phyloP scores from a whole-genome alignment of 768 basidiomycete species.

The Coprinopsis strossmayeri region DNA sequence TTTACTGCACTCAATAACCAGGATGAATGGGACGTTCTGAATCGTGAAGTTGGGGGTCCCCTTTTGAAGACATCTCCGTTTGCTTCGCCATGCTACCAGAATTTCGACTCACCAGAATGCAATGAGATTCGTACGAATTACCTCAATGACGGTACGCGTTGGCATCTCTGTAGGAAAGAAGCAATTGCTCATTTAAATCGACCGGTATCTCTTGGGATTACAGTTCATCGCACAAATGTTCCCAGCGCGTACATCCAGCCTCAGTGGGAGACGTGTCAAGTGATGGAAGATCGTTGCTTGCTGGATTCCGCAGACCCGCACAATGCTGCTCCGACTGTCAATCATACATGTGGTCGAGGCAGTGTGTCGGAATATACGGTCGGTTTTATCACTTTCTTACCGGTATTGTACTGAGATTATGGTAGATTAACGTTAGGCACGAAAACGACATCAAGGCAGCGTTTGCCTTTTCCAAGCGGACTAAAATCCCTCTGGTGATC shows the following conservation, averaged over 20 bases:
- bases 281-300: constrained; percentile 36
- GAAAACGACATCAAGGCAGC: constrained; percentile 36
- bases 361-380: constrained; percentile 33
- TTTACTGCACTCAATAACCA: too few relatives aligned
- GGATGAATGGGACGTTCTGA: constrained; percentile 13
- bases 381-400: constrained; percentile 8
- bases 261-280: constrained; percentile 55
- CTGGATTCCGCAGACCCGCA: constrained; percentile 32
- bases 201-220: background rate
- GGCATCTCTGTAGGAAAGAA: background rate
- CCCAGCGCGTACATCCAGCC: constrained; percentile 20
- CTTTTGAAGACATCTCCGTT: constrained; percentile 13
- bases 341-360: constrained; percentile 27
- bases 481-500: constrained; percentile 35
- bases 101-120: constrained; percentile 14
- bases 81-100: constrained; percentile 16
- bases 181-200: background rate
- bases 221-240: constrained; percentile 13
- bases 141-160: constrained; percentile 14
- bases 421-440: constrained; percentile 33
- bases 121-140: constrained; percentile 10
- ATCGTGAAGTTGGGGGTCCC: constrained; percentile 13
- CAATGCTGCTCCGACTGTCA: constrained; percentile 19
- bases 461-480: constrained; percentile 34
- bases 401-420: background rate